Base-by-base conservation (phyloP, 2,329 filamentous ascomycete genomes). In the Ilyonectria robusta region DNA sequence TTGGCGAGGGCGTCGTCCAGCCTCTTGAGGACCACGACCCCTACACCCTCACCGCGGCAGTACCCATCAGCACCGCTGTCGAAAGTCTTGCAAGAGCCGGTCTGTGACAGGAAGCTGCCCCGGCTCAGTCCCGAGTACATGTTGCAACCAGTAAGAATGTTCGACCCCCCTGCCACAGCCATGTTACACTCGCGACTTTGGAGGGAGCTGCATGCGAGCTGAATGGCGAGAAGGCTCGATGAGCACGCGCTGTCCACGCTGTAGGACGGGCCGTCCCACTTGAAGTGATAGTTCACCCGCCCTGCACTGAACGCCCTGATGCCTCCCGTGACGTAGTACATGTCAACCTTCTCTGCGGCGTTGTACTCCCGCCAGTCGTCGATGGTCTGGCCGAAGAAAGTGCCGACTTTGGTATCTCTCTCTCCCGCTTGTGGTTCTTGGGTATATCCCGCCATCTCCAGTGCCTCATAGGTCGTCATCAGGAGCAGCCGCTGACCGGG, bases 41-140 rank as follows among this genome's bases (percentile, higher is more conserved):
- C 86, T 3, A 84, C 78, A 6, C 81, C 86, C 19, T 89, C 87
- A 0, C 78, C 85, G 1, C 87, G 83, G 66, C 85, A 87, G 61
- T 89, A 89, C 0, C 88, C 87, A 70, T 88, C 85, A 0, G 91
- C 91, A n/a, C 85, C 86, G 66, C 88, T 87, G 70, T 93, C 90
- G 40, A 73, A 77, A 0, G 72, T 90, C 82, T 87, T 72, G 70
- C 80, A 76, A 35, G 84, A 76, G 2, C 67, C 71, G 0, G 73
- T 79, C 35, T 73, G 77, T 10, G 89, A 91, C 48, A 93, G 80
- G 78, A 93, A 93, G 62, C 8, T 9, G 19, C 19, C 44, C 2
- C 19, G 19, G 8, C 8, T 13, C 44, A 47, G 44, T 10, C 21
- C 21, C 9, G n/a, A 23, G 21, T 21, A 11, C 19, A 23, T 11